Evolutionary conservation across 306 rosid genomes (phyloP).

Genomic region (Luffa acutangula): DNA sequence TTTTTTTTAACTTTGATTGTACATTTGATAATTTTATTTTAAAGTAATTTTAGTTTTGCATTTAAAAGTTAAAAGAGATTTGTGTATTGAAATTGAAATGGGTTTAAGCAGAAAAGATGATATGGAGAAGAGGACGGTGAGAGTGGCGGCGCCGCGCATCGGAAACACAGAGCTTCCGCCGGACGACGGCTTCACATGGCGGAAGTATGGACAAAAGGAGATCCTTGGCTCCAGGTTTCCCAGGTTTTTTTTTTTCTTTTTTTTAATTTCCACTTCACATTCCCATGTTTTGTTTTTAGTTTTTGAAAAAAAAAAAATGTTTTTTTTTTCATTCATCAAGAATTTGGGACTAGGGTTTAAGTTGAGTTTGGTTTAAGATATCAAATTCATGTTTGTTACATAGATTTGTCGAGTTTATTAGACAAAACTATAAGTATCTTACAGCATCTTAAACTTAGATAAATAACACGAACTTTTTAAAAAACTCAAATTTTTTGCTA

Average conservation of each 20-base stretch:
- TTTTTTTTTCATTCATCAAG: too few relatives aligned
- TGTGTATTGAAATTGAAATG: not conserved
- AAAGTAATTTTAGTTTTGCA: not conserved
- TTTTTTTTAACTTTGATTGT: not conserved
- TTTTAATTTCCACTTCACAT: not conserved
- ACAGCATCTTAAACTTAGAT: too few relatives aligned
- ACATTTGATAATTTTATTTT: too few relatives aligned
- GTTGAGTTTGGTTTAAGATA: too few relatives aligned
- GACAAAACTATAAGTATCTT: too few relatives aligned
- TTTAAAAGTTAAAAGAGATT: not conserved
- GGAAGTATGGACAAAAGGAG: conserved; percentile 84
- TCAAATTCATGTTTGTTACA: too few relatives aligned
- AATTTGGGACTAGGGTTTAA: too few relatives aligned
- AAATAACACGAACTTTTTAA: too few relatives aligned
- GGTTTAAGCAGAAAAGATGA: conserved; percentile 29
- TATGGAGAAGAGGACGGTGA: conserved; percentile 16
- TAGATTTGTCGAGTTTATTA: too few relatives aligned
- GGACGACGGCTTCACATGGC: conserved; percentile 66
- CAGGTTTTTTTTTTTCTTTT: conserved; percentile 31
- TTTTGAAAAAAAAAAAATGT: not conserved
- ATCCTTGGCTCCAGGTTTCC: conserved; percentile 52
- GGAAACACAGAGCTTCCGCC: conserved; percentile 69
- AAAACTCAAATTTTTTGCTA: too few relatives aligned
- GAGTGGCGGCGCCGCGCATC: conserved; percentile 41
- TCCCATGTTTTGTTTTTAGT: not conserved